These are phyloP conservation scores for Falciphora oryzae DNA, from an alignment of 2,329 filamentous ascomycete species.

Conservation along the genomic window DNA sequence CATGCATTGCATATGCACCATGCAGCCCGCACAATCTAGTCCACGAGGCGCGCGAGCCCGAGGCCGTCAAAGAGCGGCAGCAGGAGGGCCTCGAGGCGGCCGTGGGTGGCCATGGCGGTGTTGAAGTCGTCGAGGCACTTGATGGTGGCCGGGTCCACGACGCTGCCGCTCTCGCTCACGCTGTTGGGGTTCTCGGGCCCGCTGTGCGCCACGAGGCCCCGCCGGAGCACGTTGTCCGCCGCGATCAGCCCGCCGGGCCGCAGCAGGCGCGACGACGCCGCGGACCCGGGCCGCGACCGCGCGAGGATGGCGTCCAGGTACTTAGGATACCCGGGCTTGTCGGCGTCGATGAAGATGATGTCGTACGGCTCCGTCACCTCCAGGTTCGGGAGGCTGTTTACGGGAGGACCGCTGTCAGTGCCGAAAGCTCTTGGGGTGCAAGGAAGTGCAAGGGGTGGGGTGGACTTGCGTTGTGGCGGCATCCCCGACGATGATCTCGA, in stretches of 20 bases:
- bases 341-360: slow-evolving; percentile 48
- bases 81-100: slow-evolving; percentile 29
- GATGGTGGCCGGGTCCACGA: slow-evolving; percentile 15
- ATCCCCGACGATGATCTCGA: slow-evolving; percentile 41
- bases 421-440: not conserved
- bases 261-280: slow-evolving; percentile 38
- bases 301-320: slow-evolving; percentile 42
- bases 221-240: slow-evolving; percentile 48
- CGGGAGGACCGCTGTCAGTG: not conserved
- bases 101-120: slow-evolving; percentile 22
- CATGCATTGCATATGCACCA: not conserved
- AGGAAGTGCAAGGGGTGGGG: not conserved
- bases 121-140: slow-evolving; percentile 28
- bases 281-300: slow-evolving; percentile 31
- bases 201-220: slow-evolving; percentile 39
- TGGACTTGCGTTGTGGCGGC: slow-evolving; percentile 38
- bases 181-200: slow-evolving; percentile 25
- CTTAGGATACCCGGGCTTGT: slow-evolving; percentile 44
- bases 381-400: slow-evolving; percentile 26
- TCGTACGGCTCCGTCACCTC: slow-evolving; percentile 40
- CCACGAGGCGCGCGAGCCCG: slow-evolving; percentile 23
- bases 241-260: slow-evolving; percentile 44
- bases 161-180: slow-evolving; percentile 10
- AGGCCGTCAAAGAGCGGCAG: slow-evolving; percentile 35
- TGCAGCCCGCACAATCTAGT: slow-evolving; percentile 12